Conservation (phyloP, 2,329 filamentous ascomycete species). For the Nigrograna mackinnonii region DNA sequence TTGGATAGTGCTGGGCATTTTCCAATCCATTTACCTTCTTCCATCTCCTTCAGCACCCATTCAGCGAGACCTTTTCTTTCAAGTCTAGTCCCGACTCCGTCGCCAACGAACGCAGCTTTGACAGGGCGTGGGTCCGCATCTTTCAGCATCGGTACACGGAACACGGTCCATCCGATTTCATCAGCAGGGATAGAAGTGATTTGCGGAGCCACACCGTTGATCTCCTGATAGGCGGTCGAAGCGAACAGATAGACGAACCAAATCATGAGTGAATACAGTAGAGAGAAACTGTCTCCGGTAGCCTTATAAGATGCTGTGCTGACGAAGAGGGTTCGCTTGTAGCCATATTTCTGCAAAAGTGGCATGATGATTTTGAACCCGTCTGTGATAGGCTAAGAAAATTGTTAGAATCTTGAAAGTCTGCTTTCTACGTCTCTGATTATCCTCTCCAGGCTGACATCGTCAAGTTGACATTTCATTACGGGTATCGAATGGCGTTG, state of each 20-base stretch:
- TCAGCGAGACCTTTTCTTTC: conserved; percentile 11
- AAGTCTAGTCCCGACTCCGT: conserved; percentile 3
- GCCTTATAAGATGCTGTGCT: conserved; percentile 11
- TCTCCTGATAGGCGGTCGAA: conserved; percentile 9
- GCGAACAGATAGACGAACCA: conserved; percentile 8
- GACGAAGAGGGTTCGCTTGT: conserved; percentile 7
- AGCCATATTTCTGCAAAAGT: conserved; percentile 9
- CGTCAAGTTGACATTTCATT: not conserved
- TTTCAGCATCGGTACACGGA: conserved; percentile 10
- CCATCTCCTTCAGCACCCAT: conserved; percentile 14
- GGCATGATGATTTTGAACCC: conserved; percentile 10
- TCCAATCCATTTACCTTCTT: conserved; percentile 9
- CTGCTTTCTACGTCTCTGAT: no score
- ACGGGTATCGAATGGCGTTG: not conserved
- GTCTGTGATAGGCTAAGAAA: conserved; percentile 7
- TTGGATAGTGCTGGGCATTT: conserved; percentile 10
- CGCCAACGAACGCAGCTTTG: conserved; percentile 7
- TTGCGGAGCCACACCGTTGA: conserved; percentile 7
- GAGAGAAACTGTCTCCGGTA: conserved; percentile 7
- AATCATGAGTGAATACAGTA: conserved; percentile 6
- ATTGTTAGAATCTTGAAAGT: not conserved
- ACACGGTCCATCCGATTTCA: conserved; percentile 10
- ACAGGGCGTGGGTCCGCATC: conserved; percentile 5
- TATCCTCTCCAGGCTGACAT: no score
- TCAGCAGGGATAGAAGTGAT: conserved; percentile 2